Percentiles rank a stretch among this genome's conserved stretches.
These are phyloP conservation scores for Cenchrus purpureus DNA, from an alignment of 176 grass and related monocot species.

Conservation along the genomic window DNA sequence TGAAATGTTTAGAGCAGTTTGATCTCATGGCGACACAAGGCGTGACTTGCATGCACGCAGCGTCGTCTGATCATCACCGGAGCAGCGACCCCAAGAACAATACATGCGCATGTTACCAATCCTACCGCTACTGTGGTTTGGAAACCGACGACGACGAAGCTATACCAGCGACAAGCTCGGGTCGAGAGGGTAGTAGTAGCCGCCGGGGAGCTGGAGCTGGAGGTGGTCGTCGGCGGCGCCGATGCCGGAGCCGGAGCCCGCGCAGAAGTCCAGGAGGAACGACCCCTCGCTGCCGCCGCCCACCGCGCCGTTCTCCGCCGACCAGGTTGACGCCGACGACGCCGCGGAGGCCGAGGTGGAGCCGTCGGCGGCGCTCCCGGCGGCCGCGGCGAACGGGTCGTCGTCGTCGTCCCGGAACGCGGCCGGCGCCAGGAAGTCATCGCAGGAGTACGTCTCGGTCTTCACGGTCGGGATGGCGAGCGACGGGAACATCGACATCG, in stretches of 20 bases:
- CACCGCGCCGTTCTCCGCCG: constrained; percentile 22
- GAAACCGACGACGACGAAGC: not conserved
- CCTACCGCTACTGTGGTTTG: not conserved
- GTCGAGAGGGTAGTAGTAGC: constrained; percentile 55
- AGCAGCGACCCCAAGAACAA: constrained; percentile 8
- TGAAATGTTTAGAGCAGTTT: not conserved
- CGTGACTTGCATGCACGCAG: not conserved
- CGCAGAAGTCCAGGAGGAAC: constrained; percentile 47
- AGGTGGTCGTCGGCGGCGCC: not conserved
- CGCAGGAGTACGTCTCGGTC: constrained; percentile 66
- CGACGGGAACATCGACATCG: constrained; percentile 27
- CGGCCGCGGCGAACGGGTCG: not conserved
- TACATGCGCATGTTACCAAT: not conserved
- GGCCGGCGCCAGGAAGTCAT: constrained; percentile 59
- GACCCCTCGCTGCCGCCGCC: not conserved
- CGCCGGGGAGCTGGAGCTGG: constrained; percentile 48
- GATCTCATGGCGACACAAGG: not conserved
- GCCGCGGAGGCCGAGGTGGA: constrained; percentile 39
- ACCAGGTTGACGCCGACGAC: constrained; percentile 57
- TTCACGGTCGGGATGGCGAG: constrained; percentile 62
- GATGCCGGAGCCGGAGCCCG: constrained; percentile 11
- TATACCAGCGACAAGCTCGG: constrained; percentile 42
- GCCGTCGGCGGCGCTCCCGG: not conserved
- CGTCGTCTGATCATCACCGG: not conserved
- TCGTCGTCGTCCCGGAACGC: constrained; percentile 32